These are phyloP conservation scores for Aspergillus pseudoterreus DNA, from an alignment of 2,329 filamentous ascomycete species.

Conservation along the genomic window DNA sequence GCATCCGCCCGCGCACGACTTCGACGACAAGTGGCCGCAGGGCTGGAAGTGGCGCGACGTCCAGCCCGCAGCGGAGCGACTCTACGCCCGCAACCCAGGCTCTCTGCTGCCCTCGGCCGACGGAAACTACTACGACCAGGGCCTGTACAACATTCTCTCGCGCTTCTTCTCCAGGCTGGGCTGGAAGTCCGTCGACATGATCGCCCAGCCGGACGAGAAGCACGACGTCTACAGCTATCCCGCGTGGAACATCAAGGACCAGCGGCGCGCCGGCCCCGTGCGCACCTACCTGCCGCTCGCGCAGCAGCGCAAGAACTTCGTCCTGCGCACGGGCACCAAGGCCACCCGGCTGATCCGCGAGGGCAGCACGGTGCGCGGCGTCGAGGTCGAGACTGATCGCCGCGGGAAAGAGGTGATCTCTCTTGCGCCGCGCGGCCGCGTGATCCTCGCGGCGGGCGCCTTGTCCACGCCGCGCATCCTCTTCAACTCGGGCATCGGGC, in stretches of 20 bases:
- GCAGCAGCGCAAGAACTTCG: slow-evolving; percentile 59
- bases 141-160: slow-evolving; percentile 62
- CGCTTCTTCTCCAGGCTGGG: slow-evolving; percentile 57
- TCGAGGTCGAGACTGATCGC: slow-evolving; percentile 22
- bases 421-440: slow-evolving; percentile 58
- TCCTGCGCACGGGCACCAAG: slow-evolving; percentile 62
- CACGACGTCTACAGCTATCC: slow-evolving; percentile 62
- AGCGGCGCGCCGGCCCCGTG: slow-evolving; percentile 66
- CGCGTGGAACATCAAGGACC: slow-evolving; percentile 64
- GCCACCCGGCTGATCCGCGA: slow-evolving; percentile 65
- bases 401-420: slow-evolving; percentile 58
- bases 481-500: slow-evolving; percentile 67
- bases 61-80: slow-evolving; percentile 54
- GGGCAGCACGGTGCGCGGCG: slow-evolving; percentile 59
- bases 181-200: slow-evolving; percentile 62
- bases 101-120: slow-evolving; percentile 65
- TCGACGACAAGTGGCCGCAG: slow-evolving; percentile 67
- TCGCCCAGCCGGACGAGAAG: slow-evolving; percentile 59
- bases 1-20: slow-evolving; percentile 57
- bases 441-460: slow-evolving; percentile 65
- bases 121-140: slow-evolving; percentile 62
- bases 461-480: slow-evolving; percentile 69
- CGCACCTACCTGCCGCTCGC: slow-evolving; percentile 67
- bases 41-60: slow-evolving; percentile 69
- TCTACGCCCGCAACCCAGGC: slow-evolving; percentile 68